Evolutionary conservation across 2,329 filamentous ascomycete species (phyloP), one percentile per base, ranked within the genome.

Genomic region (Colletotrichum shisoi): DNA sequence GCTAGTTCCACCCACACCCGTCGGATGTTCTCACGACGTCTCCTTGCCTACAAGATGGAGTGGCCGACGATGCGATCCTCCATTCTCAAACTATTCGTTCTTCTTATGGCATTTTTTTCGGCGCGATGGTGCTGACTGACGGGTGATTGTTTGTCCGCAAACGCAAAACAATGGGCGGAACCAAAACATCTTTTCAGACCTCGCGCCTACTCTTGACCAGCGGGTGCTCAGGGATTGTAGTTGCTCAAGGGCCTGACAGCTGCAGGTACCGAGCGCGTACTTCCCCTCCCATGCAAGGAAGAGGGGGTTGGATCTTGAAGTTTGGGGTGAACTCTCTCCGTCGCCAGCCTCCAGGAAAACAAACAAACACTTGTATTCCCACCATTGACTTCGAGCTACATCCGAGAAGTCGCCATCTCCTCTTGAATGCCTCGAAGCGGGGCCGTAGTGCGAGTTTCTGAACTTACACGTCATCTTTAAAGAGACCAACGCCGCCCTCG

Each of bases 261-360:
- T 67, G 64, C 64, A 67, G 64, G 61, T 64, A 64, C 64, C 54
- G 24, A 51, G 63, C 42, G 42, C 63, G n/a, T 49, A 45, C 63
- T 57, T 63, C 45, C 58, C 51, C 59, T 31, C 51, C 12, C 40
- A 63, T 67, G 58, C 17, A 19, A n/a, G n/a, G 42, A 8, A 34
- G 31, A 34, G 31, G 31, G 31, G 31, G 2, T 34, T 34, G 31
- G 31, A 3, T 34, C 31, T 34, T 34, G 8, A 31, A 31, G 27
- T 8, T 45, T 8, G 42, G 21, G n/a, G 7, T 45, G 42, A 12
- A 3, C n/a, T 45, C 42, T 45, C 42, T 45, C 42, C 42, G 9
- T 19, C 8, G 17, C 42, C n/a, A 19, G 5, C 11, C 42, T 45
- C 17, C 42, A 19, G 42, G 7, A 45, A 19, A 19, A 40, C 39